These are phyloP conservation scores for Globisporangium solare DNA, from an alignment of 352 stramenopile species.

Conservation along the genomic window DNA sequence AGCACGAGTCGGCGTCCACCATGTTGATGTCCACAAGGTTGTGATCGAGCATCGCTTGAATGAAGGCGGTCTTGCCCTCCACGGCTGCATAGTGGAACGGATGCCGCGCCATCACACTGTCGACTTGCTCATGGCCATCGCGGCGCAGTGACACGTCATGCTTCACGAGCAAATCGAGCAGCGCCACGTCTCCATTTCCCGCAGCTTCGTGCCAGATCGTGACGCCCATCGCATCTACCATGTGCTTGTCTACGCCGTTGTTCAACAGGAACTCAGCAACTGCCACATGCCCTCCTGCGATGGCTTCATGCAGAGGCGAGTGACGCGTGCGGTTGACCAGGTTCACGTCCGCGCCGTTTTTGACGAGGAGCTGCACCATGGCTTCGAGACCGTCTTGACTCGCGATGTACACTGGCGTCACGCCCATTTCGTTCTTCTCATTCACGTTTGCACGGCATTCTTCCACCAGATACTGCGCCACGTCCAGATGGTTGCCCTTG, in stretches of 20 bases:
- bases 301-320: slow-evolving; percentile 59
- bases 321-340: slow-evolving; percentile 58
- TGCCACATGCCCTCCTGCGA: slow-evolving; percentile 43
- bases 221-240: slow-evolving; percentile 72
- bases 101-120: slow-evolving; percentile 77
- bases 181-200: slow-evolving; percentile 45
- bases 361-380: slow-evolving; percentile 44
- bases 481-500: slow-evolving; percentile 52
- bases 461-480: slow-evolving; percentile 37
- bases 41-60: slow-evolving; percentile 42
- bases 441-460: slow-evolving; percentile 51
- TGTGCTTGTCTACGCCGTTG: slow-evolving; percentile 57
- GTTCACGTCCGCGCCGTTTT: slow-evolving; percentile 51
- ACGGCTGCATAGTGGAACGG: slow-evolving; percentile 80
- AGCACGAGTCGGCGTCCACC: slow-evolving; percentile 54
- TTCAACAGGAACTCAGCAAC: slow-evolving; percentile 49
- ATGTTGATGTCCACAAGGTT: slow-evolving; percentile 67
- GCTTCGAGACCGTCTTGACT: slow-evolving; percentile 44
- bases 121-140: slow-evolving; percentile 37
- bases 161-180: slow-evolving; percentile 55
- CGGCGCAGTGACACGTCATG: slow-evolving; percentile 39
- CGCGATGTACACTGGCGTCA: slow-evolving; percentile 69
- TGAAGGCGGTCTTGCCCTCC: slow-evolving; percentile 55
- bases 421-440: slow-evolving; percentile 78
- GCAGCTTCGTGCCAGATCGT: slow-evolving; percentile 79